Evolutionary conservation across 305 asterid species (phyloP).

Genomic region (Ilex paraguariensis): DNA sequence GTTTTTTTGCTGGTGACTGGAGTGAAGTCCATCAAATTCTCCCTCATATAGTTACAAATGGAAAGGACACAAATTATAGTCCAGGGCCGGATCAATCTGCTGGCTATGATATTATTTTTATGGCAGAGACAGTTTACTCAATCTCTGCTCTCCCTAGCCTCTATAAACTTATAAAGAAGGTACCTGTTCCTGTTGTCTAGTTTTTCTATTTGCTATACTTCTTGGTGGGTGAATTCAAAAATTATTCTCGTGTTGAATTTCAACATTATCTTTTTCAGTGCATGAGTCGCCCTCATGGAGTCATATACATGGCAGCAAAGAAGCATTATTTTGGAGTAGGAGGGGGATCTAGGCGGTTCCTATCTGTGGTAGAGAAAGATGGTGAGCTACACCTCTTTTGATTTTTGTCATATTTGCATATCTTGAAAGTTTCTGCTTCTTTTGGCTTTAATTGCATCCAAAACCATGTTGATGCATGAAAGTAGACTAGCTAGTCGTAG

Average conservation of each 20-base stretch:
- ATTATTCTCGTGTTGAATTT: conserved; percentile 13
- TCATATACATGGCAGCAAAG: conserved; percentile 92
- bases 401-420: not conserved
- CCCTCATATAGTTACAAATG: conserved; percentile 26
- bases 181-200: conserved; percentile 6
- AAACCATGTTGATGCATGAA: not conserved
- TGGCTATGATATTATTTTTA: conserved; percentile 76
- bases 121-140: conserved; percentile 98
- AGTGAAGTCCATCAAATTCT: conserved; percentile 60
- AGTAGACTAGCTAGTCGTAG: not conserved
- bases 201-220: not conserved
- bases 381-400: conserved; percentile 36
- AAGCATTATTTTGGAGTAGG: conserved; percentile 95
- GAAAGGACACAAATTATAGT: conserved; percentile 3
- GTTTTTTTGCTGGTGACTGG: conserved; percentile 95
- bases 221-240: not conserved
- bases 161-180: conserved; percentile 71
- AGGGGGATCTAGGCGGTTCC: conserved; percentile 83
- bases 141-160: conserved; percentile 60
- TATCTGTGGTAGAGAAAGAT: conserved; percentile 70
- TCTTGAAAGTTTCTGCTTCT: not conserved
- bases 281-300: conserved; percentile 46
- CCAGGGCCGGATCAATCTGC: conserved; percentile 19
- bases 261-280: conserved; percentile 35
- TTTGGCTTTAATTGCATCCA: not conserved